A percentile compares a stretch with the other conserved stretches of the same genome.
These are phyloP conservation scores for Agaricus blazei DNA, from an alignment of 768 basidiomycete species.

Conservation along the genomic window DNA sequence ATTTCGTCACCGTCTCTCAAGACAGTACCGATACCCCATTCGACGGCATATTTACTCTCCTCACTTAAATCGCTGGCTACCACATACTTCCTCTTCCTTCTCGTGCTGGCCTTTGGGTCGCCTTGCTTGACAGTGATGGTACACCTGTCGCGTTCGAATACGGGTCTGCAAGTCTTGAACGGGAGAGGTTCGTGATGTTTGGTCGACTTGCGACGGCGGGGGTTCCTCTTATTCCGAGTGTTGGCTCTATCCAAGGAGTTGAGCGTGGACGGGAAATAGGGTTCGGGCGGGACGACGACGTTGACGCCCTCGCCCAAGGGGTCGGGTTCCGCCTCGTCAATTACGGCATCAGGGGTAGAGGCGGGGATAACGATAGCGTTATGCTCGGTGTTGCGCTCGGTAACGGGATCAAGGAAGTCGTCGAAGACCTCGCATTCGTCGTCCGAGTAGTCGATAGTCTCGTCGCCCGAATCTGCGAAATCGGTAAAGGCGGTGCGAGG, in stretches of 20 bases:
- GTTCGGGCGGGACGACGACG: slow-evolving; percentile 78
- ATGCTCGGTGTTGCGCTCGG: slow-evolving; percentile 83
- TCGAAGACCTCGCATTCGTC: slow-evolving; percentile 57
- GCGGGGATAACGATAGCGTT: slow-evolving; percentile 53
- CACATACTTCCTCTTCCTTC: slow-evolving; percentile 69
- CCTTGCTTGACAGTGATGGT: slow-evolving; percentile 89
- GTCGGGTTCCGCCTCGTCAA: slow-evolving; percentile 66
- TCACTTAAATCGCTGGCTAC: slow-evolving; percentile 94
- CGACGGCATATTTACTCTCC: slow-evolving; percentile 90
- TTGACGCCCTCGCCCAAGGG: slow-evolving; percentile 92
- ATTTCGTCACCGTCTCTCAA: slow-evolving; percentile 91
- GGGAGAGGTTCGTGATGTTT: slow-evolving; percentile 60
- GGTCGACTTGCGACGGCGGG: slow-evolving; percentile 58
- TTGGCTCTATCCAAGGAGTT: slow-evolving; percentile 33
- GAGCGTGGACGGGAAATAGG: slow-evolving; percentile 74
- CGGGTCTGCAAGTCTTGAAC: slow-evolving; percentile 66
- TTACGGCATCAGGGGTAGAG: slow-evolving; percentile 18
- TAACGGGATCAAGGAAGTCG: slow-evolving; percentile 65
- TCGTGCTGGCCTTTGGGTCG: slow-evolving; percentile 55
- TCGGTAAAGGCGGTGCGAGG: slow-evolving; percentile 62
- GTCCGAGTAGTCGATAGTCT: slow-evolving; percentile 50
- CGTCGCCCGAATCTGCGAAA: slow-evolving; percentile 62
- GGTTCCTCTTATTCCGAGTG: slow-evolving; percentile 36
- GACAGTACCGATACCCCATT: slow-evolving; percentile 98
- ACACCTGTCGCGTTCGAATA: slow-evolving; percentile 89